Evolutionary conservation across 345 rosid genomes (phyloP), one percentile per base, ranked within the genome.

Genomic region (Stellera chamaejasme): DNA sequence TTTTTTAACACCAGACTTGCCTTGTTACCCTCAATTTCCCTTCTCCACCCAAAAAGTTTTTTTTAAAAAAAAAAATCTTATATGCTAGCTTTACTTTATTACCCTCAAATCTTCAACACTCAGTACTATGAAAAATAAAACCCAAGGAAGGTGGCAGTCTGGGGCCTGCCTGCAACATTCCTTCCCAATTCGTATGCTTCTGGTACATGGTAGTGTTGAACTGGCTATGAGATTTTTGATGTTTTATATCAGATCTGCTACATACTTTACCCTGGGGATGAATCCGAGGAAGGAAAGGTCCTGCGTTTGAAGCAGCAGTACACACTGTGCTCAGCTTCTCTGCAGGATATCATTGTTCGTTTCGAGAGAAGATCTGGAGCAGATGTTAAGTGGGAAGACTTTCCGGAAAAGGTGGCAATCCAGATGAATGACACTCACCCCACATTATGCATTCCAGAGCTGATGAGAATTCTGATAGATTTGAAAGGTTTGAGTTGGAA

Each of bases 351-450:
- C 27, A 58, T 87, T 64, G 72, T 77, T 45, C 72, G 81, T 49
- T 83, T 83, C 69, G 95, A 87, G 81, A 83, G 72, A 68, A 81
- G 90, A 71, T 74, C 80, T 11, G 86, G 90, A 55, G 73, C 67
- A 50, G 70, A 54, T n/a, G 39, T 78, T 23, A 79, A 71, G 16
- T 87, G 95, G 90, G 88, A 76, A 64, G 79, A 81, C 55, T 79
- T 87, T 55, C 90, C 90, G 3, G 90, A 79, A 63, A 87, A 87
- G 60, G 95, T 83, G 58, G 90, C 95, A 19, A 81, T 83, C 54
- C 95, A 83, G 72, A 81, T 86, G 95, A 86, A 83, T 72, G 90
- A 86, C 48, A 83, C 90, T 67, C 90, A 86, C 72, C 93, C 93
- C 41, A 85, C 88, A 13, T 75, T 85, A 41, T 85, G 93, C 74